These are phyloP conservation scores for Sporothrix protearum DNA, from an alignment of 2,329 filamentous ascomycete genomes.

Conservation along the genomic window DNA sequence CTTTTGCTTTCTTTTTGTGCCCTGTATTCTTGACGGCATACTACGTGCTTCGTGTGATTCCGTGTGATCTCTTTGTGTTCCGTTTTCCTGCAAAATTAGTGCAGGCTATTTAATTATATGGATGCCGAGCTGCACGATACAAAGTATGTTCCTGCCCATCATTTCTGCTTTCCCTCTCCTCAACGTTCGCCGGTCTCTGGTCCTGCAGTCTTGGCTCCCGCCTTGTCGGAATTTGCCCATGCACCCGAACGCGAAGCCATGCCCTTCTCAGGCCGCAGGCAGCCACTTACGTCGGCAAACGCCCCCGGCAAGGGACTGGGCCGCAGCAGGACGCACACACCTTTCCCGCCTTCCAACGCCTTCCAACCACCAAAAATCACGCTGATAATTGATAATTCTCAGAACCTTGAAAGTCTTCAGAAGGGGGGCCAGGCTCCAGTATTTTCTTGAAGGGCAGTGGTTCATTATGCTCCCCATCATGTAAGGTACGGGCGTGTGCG, in stretches of 20 bases:
- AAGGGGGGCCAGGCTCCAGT: background rate
- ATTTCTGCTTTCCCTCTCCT: background rate
- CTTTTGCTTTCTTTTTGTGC: background rate
- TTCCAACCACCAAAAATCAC: background rate
- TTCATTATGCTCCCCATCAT: constrained; percentile 1
- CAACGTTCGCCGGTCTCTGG: background rate
- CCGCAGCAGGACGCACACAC: background rate
- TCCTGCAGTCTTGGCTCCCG: background rate
- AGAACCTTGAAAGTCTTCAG: background rate
- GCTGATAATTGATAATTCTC: background rate
- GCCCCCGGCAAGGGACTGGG: background rate
- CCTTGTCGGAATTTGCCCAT: constrained; percentile 6
- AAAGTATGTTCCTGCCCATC: background rate
- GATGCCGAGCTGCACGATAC: background rate
- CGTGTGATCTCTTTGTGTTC: background rate
- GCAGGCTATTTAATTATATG: background rate
- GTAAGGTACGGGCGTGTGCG: constrained; percentile 9
- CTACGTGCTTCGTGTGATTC: background rate
- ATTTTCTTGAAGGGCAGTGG: background rate
- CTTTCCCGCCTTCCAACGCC: background rate
- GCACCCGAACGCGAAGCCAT: constrained; percentile 12
- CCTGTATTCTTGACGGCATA: background rate
- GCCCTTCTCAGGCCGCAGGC: constrained; percentile 13
- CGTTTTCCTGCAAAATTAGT: background rate
- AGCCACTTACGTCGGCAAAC: constrained; percentile 17